Evolutionary conservation across 139 green algal genomes (phyloP).

Genomic region (Coelastrella sp.): DNA sequence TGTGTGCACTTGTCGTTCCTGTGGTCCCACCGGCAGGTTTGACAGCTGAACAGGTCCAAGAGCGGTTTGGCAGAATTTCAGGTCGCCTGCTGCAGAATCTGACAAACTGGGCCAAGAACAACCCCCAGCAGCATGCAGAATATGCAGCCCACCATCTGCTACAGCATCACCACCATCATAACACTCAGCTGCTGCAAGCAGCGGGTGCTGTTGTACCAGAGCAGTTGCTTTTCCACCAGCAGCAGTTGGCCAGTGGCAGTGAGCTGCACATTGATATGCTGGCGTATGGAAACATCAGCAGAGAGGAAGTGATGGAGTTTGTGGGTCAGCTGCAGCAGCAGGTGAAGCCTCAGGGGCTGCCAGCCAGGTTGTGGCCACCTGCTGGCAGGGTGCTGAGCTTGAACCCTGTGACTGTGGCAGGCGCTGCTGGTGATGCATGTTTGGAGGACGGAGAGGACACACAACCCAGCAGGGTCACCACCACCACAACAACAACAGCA

Average conservation of each 20-base stretch:
- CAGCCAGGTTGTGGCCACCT: not conserved
- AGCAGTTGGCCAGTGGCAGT: not conserved
- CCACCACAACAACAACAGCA: not conserved
- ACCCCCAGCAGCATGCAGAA: constrained; percentile 56
- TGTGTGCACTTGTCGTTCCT: not conserved
- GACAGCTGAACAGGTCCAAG: constrained; percentile 25
- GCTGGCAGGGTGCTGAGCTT: constrained; percentile 21
- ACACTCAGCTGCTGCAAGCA: constrained; percentile 39
- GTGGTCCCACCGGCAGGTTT: constrained; percentile 12
- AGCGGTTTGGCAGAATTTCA: constrained; percentile 40
- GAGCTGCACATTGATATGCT: constrained; percentile 51
- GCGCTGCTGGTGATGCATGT: not conserved
- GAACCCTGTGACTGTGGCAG: not conserved
- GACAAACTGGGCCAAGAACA: constrained; percentile 63
- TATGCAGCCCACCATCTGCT: constrained; percentile 62
- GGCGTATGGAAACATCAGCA: constrained; percentile 55
- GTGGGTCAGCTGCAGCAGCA: not conserved
- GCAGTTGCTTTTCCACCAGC: constrained; percentile 29
- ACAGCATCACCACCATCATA: constrained; percentile 61
- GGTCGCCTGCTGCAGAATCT: constrained; percentile 53
- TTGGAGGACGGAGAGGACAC: no score
- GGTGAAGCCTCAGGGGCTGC: constrained; percentile 25
- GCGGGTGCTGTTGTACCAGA: constrained; percentile 12
- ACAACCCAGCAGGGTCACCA: not conserved
- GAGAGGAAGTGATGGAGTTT: constrained; percentile 13